A percentile compares a stretch with the other conserved stretches of the same genome.
Conservation (phyloP, 805 yeast genomes). For the Candida insectalens region DNA sequence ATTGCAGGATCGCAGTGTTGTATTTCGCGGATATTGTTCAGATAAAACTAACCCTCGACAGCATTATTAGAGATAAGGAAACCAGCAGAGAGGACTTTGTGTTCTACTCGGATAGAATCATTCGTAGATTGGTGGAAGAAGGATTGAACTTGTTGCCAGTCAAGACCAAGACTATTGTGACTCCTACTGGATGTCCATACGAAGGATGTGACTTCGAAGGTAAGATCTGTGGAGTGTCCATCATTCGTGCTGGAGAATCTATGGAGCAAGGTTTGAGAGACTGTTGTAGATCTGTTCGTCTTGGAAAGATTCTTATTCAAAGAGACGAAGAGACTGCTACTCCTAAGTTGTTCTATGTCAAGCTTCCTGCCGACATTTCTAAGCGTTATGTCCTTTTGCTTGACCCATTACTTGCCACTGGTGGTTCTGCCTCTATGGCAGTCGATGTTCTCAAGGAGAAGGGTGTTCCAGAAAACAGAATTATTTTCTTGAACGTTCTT, state of each 20-base stretch:
- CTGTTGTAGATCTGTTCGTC: slow-evolving; percentile 91
- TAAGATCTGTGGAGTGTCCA: slow-evolving; percentile 95
- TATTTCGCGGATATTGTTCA: background rate
- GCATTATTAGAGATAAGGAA: slow-evolving; percentile 70
- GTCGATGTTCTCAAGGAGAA: slow-evolving; percentile 78
- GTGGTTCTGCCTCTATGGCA: slow-evolving; percentile 97
- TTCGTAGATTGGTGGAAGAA: slow-evolving; percentile 87
- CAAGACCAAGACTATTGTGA: slow-evolving; percentile 51
- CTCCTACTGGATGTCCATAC: slow-evolving; percentile 67
- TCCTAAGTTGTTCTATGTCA: slow-evolving; percentile 88
- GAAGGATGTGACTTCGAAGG: slow-evolving; percentile 80
- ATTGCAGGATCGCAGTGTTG: slow-evolving; percentile 1
- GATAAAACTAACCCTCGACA: too few species aligned
- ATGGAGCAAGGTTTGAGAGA: slow-evolving; percentile 99
- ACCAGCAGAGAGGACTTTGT: slow-evolving; percentile 90
- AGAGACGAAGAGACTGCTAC: slow-evolving; percentile 96
- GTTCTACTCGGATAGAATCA: slow-evolving; percentile 91
- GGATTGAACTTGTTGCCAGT: slow-evolving; percentile 93
- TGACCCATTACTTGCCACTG: slow-evolving; percentile 98
- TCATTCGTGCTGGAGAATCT: slow-evolving; percentile 97
- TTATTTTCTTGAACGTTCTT: slow-evolving; percentile 80
- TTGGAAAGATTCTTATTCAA: slow-evolving; percentile 94
- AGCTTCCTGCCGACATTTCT: slow-evolving; percentile 85
- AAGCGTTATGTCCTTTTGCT: slow-evolving; percentile 82
- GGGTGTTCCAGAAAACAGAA: slow-evolving; percentile 84